Evolutionary conservation across 2,329 filamentous ascomycete species (phyloP).

Genomic region (Penicillium sp.): DNA sequence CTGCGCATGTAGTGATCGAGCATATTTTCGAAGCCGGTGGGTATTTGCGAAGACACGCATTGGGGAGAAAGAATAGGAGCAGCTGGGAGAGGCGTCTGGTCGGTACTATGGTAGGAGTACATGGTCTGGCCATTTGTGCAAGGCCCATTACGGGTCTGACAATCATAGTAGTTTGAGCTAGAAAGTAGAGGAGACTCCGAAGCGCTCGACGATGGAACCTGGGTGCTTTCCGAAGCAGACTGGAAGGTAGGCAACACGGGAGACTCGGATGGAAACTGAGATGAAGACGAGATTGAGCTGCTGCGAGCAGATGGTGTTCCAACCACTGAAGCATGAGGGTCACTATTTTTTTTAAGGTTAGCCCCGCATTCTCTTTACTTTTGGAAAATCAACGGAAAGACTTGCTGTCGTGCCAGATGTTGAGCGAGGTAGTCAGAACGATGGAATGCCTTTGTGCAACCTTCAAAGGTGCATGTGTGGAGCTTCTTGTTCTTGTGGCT

Average conservation of each 20-base stretch:
- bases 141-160: not conserved
- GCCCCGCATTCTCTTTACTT: not conserved
- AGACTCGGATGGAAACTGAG: not conserved
- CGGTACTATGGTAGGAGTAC: not conserved
- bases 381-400: conserved; percentile 6
- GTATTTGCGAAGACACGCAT: not conserved
- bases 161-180: conserved; percentile 6
- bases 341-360: conserved; percentile 3
- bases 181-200: not conserved
- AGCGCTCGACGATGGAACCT: not conserved
- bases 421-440: conserved; percentile 52
- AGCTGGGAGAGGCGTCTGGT: not conserved
- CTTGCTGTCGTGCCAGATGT: conserved; percentile 55
- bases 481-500: conserved; percentile 53
- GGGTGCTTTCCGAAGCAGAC: not conserved
- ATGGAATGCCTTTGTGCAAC: conserved; percentile 53
- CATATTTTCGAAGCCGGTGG: not conserved
- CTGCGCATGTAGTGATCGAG: conserved; percentile 16
- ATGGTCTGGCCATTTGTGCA: not conserved
- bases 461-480: conserved; percentile 46
- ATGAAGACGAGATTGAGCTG: conserved; percentile 10
- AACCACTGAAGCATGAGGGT: not conserved
- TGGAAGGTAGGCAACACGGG: conserved; percentile 2
- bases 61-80: not conserved
- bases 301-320: conserved; percentile 4